phyloP scores from a whole-genome alignment of 1,284 basidiomycete species.

The Ceratobasidium sp. region DNA sequence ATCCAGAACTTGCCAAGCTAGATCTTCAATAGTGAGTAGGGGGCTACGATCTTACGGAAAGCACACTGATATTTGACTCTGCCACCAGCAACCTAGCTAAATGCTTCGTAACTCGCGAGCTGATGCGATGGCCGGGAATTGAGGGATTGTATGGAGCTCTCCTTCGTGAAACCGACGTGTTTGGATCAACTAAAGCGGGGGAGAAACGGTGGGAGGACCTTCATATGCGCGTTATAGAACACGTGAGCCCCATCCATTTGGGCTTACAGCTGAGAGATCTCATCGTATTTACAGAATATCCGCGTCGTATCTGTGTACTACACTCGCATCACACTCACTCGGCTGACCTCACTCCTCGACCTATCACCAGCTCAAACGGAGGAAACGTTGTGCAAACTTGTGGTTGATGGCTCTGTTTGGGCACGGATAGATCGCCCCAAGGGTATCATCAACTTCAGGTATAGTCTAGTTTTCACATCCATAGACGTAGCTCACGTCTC shows the following conservation, averaged over 20 bases:
- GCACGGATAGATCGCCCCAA: constrained; percentile 93
- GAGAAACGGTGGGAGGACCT: constrained; percentile 92
- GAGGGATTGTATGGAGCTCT: constrained; percentile 87
- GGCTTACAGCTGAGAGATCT: constrained; percentile 34
- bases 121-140: constrained; percentile 99
- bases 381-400: constrained; percentile 85
- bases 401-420: constrained; percentile 90
- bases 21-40: constrained; percentile 83
- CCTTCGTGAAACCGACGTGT: constrained; percentile 82
- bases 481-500: not conserved
- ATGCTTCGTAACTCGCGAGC: constrained; percentile 93
- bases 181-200: constrained; percentile 56
- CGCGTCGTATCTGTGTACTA: constrained; percentile 96
- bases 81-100: constrained; percentile 91
- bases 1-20: constrained; percentile 80
- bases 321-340: constrained; percentile 85
- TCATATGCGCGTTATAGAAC: constrained; percentile 95
- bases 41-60: constrained; percentile 19
- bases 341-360: constrained; percentile 89
- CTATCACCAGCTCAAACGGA: constrained; percentile 84
- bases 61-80: not conserved
- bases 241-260: constrained; percentile 62
- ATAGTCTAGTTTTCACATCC: not conserved
- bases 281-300: constrained; percentile 73
- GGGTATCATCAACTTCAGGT: constrained; percentile 86